These are phyloP conservation scores for Leishmania mexicana DNA, from an alignment of 208 protist species.

Conservation along the genomic window DNA sequence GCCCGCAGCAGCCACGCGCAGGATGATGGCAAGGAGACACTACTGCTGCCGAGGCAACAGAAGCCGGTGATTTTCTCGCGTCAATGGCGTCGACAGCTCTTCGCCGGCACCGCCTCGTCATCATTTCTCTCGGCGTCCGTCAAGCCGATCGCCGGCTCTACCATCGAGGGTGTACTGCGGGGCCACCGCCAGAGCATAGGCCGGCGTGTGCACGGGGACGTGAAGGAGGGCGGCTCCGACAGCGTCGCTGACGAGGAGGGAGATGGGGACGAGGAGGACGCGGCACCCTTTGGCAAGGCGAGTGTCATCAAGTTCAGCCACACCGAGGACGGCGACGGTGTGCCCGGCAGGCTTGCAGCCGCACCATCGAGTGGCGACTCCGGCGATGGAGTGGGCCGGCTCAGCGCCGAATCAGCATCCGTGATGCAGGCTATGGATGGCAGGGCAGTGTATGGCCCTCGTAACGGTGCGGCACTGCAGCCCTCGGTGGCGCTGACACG, in stretches of 20 bases:
- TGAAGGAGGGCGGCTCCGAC: background rate
- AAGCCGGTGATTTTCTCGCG: slow-evolving; percentile 31
- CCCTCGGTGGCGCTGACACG: background rate
- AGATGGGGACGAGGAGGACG: slow-evolving; percentile 14
- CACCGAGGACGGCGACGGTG: background rate
- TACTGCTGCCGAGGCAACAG: background rate
- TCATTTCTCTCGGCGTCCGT: background rate
- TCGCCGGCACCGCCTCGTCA: background rate
- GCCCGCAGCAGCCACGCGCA: background rate
- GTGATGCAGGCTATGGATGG: background rate
- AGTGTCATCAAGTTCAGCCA: slow-evolving; percentile 30
- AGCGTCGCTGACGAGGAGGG: background rate
- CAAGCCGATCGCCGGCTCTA: background rate
- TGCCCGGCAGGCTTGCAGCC: background rate
- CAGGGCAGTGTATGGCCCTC: background rate
- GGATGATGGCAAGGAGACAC: background rate
- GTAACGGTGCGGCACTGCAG: background rate
- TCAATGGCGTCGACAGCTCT: slow-evolving; percentile 34
- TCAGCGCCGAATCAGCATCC: background rate
- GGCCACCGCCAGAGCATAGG: background rate
- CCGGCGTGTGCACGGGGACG: background rate
- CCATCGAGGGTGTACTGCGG: slow-evolving; percentile 1
- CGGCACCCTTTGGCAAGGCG: slow-evolving; percentile 22
- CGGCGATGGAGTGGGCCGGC: background rate
- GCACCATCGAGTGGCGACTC: background rate